Conservation (phyloP, 2,329 filamentous ascomycete genomes). For the Hirsutella minnesotensis region DNA sequence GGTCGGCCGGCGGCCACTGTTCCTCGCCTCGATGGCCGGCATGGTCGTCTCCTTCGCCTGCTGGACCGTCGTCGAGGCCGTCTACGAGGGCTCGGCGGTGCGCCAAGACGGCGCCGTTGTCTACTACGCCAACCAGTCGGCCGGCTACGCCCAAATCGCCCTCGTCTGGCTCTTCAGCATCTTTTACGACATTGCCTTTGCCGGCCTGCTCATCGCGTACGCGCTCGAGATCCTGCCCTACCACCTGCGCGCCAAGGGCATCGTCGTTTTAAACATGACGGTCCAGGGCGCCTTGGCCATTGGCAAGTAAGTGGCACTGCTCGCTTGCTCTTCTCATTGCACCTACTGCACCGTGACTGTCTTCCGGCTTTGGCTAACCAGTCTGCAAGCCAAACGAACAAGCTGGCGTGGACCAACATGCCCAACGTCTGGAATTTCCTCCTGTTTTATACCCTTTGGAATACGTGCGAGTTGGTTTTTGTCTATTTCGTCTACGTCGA, state of each 20-base stretch:
- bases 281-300: conserved; percentile 50
- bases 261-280: conserved; percentile 54
- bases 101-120: conserved; percentile 9
- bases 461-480: conserved; percentile 46
- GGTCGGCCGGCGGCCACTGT: conserved; percentile 40
- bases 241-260: conserved; percentile 43
- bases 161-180: conserved; percentile 49
- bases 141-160: conserved; percentile 42
- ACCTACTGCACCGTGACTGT: no score
- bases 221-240: conserved; percentile 48
- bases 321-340: no score
- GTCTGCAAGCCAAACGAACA: conserved; percentile 41
- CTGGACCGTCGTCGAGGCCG: conserved; percentile 40
- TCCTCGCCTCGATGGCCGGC: conserved; percentile 35
- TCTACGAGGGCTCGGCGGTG: conserved; percentile 33
- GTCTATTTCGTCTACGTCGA: conserved; percentile 59
- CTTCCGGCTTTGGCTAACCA: no score
- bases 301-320: conserved; percentile 35
- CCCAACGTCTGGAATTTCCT: conserved; percentile 53
- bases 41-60: conserved; percentile 35
- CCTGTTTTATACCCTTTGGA: conserved; percentile 54
- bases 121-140: conserved; percentile 25
- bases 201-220: conserved; percentile 44
- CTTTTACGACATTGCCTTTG: conserved; percentile 49
- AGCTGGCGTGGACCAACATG: conserved; percentile 47